Percentiles rank a stretch among this genome's conserved stretches.
These are phyloP conservation scores for Vigna radiata DNA, from an alignment of 306 rosid genomes.

Conservation along the genomic window DNA sequence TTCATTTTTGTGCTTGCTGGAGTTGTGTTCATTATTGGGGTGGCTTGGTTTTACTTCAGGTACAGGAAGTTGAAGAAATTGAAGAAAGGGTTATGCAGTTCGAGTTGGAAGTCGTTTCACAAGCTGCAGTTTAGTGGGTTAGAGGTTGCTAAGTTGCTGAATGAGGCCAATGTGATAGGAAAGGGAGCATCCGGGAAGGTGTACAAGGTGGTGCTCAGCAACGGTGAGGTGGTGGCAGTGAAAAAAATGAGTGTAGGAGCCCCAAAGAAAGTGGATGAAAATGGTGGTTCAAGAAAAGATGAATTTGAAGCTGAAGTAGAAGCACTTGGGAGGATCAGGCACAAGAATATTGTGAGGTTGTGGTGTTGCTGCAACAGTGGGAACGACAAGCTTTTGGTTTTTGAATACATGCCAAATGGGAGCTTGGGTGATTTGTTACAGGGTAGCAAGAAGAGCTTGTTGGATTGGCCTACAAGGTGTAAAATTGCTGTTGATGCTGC, in stretches of 20 bases:
- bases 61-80: constrained; percentile 54
- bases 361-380: constrained; percentile 73
- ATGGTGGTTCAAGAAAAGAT: constrained; percentile 49
- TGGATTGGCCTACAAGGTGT: constrained; percentile 71
- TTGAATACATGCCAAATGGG: constrained; percentile 79
- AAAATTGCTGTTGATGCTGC: constrained; percentile 75
- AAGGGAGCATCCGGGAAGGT: constrained; percentile 81
- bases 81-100: constrained; percentile 47
- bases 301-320: constrained; percentile 77
- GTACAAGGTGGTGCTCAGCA: constrained; percentile 66
- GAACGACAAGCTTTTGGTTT: constrained; percentile 64
- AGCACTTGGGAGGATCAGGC: constrained; percentile 74
- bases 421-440: constrained; percentile 72
- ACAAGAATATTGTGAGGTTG: constrained; percentile 72
- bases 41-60: constrained; percentile 59
- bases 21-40: constrained; percentile 59
- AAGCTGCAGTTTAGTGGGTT: constrained; percentile 62
- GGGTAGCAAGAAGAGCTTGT: constrained; percentile 46
- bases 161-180: constrained; percentile 71
- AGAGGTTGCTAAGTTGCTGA: constrained; percentile 60
- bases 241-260: constrained; percentile 64
- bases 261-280: constrained; percentile 37
- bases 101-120: constrained; percentile 74
- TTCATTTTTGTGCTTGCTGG: constrained; percentile 61
- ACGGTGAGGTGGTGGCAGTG: constrained; percentile 71